Percentiles rank a stretch among this genome's conserved stretches.
Evolutionary conservation across 1,139 yeast species (phyloP).

Genomic region (Blastobotrys apis): DNA sequence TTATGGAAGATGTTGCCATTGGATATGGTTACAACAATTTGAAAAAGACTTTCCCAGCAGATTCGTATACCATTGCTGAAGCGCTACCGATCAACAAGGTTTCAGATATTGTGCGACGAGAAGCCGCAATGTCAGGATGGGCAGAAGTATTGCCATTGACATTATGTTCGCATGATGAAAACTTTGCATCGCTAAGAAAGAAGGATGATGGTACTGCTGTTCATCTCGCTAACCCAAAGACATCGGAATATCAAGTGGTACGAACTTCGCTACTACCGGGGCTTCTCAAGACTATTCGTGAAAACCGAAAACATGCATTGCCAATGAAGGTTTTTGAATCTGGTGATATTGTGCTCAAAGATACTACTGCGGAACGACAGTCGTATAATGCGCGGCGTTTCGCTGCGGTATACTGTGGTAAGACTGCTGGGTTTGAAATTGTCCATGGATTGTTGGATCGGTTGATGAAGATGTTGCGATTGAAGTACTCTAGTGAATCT

Average conservation of each 20-base stretch:
- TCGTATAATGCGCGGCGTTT: slow-evolving; percentile 92
- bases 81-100: slow-evolving; percentile 90
- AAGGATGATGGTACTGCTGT: slow-evolving; percentile 80
- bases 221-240: slow-evolving; percentile 91
- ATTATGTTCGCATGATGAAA: slow-evolving; percentile 93
- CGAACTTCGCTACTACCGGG: slow-evolving; percentile 95
- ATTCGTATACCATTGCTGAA: slow-evolving; percentile 76
- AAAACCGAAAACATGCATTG: slow-evolving; percentile 90
- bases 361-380: slow-evolving; percentile 74
- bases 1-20: slow-evolving; percentile 98
- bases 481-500: slow-evolving; percentile 70
- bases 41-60: slow-evolving; percentile 72
- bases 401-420: slow-evolving; percentile 92
- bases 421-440: slow-evolving; percentile 88
- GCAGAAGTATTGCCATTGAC: slow-evolving; percentile 94
- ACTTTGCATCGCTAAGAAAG: slow-evolving; percentile 76
- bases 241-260: slow-evolving; percentile 94
- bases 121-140: slow-evolving; percentile 95
- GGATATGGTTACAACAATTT: slow-evolving; percentile 93
- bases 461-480: slow-evolving; percentile 92
- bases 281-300: slow-evolving; percentile 88
- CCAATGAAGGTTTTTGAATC: slow-evolving; percentile 94
- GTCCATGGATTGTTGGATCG: slow-evolving; percentile 95
- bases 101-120: slow-evolving; percentile 83
- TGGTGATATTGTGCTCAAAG: slow-evolving; percentile 91